These are phyloP conservation scores for Sonneratia caseolaris DNA, from an alignment of 345 rosid genomes.

Conservation along the genomic window DNA sequence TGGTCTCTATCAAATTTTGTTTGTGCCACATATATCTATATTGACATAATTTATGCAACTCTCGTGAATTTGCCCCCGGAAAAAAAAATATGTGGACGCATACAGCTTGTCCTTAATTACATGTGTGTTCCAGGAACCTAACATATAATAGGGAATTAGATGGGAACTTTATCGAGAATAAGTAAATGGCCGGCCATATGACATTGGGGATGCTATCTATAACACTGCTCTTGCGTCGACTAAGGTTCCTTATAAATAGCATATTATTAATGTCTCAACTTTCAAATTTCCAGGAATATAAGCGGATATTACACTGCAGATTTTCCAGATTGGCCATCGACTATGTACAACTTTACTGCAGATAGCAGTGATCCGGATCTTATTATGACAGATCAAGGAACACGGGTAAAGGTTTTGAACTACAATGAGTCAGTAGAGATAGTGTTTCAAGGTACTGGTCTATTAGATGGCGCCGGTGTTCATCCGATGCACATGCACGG, in stretches of 20 bases:
- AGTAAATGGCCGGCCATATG: too few relatives aligned
- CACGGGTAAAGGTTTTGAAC: slow-evolving; percentile 15
- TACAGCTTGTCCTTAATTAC: too few relatives aligned
- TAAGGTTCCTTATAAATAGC: too few relatives aligned
- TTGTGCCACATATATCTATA: background rate
- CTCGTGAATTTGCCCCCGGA: too few relatives aligned
- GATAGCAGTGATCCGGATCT: background rate
- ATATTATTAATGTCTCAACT: background rate
- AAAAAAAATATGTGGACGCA: too few relatives aligned
- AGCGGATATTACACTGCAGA: slow-evolving; percentile 7
- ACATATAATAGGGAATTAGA: too few relatives aligned
- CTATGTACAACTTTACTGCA: slow-evolving; percentile 4
- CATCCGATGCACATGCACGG: background rate
- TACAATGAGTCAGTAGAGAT: slow-evolving; percentile 15
- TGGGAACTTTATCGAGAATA: too few relatives aligned
- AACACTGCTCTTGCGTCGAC: too few relatives aligned
- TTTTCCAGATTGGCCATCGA: slow-evolving; percentile 9
- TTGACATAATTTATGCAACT: too few relatives aligned
- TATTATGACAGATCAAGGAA: slow-evolving; percentile 6
- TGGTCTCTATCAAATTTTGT: background rate
- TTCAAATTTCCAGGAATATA: slow-evolving; percentile 10
- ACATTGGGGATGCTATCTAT: too few relatives aligned
- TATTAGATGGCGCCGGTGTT: slow-evolving; percentile 3
- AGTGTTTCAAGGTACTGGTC: slow-evolving; percentile 15
- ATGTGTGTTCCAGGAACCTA: too few relatives aligned